Base-by-base conservation (phyloP, 2,329 filamentous ascomycete species). In the Aspergillus novoparasiticus region DNA sequence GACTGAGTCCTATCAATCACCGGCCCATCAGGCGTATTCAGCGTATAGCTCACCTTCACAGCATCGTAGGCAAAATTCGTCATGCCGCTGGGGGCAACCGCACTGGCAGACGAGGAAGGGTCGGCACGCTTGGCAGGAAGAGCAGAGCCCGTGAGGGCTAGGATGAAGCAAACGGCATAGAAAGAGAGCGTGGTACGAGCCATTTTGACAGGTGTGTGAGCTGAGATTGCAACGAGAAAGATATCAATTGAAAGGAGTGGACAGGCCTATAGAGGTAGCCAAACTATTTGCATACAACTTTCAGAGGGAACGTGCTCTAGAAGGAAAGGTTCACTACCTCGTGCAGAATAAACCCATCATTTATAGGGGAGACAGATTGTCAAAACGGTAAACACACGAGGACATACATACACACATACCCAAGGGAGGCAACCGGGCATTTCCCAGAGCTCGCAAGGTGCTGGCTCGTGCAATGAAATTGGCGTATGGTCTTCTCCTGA, bases 171-270 rank as follows among this genome's bases (percentile, higher is more conserved):
- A 50, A 72, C 59, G 21, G 74, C 69, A 32, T 76, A 61, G 57
- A 75, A 63, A 30, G 72, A 74, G 26, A 75, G 46, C 48, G 54
- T 75, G 68, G 75, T 67, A 45, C 74, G 75, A 50, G 72, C 68
- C 75, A 78, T 77, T 64, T 34, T 72, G 64, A 46, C 32, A 55
- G 63, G 28, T 21, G 45, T 36, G 1, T 63, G 59, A 62, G 19
- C 28, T 32, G 19, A 4, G 10, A 21, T 32, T 32, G 28, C 14
- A 28, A 51, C 14, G 26, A 57, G 57, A 66, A 59, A 32, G n/a
- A 30, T 60, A 50, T 39, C 39, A 32, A 36, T 58, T 21, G 3
- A 34, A 69, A 67, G 36, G 64, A 71, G 59, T 57, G 68, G 61
- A 68, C 48, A 55, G 51, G 51, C 32, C 11, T 54, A 23, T 54